Evolutionary conservation across 2,329 filamentous ascomycete genomes (phyloP).

Genomic region (Fonsecaea nubica): DNA sequence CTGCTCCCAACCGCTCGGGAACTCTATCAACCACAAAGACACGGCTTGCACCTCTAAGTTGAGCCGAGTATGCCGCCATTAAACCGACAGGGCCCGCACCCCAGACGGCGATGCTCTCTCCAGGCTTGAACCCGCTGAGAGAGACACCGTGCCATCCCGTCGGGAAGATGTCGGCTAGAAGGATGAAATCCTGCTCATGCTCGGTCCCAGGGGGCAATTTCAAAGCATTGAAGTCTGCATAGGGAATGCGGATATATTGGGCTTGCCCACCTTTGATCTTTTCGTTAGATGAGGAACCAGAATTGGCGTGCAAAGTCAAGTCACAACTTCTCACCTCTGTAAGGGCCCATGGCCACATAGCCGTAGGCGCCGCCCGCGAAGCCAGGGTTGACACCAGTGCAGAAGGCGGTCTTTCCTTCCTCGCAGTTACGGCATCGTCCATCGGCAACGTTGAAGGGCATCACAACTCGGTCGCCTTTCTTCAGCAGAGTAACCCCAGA

Average conservation of each 20-base stretch:
- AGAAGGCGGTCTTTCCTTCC: conserved; percentile 69
- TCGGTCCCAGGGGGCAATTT: conserved; percentile 66
- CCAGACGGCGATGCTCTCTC: conserved; percentile 67
- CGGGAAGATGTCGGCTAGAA: conserved; percentile 53
- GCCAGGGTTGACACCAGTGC: conserved; percentile 67
- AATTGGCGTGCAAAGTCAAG: not conserved
- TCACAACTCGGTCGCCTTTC: conserved; percentile 68
- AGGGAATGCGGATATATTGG: conserved; percentile 69
- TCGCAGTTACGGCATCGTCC: conserved; percentile 70
- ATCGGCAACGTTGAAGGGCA: conserved; percentile 71
- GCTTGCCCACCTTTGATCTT: conserved; percentile 62
- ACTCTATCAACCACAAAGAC: conserved; percentile 69
- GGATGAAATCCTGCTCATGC: conserved; percentile 66
- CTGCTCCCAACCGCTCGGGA: conserved; percentile 63
- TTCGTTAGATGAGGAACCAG: conserved; percentile 36
- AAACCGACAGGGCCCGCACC: conserved; percentile 69
- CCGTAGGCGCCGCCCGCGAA: conserved; percentile 67
- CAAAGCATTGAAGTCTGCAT: conserved; percentile 70
- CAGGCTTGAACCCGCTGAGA: conserved; percentile 49
- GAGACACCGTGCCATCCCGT: conserved; percentile 50
- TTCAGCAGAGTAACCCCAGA: conserved; percentile 66
- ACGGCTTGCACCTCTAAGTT: conserved; percentile 64
- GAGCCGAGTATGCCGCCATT: conserved; percentile 69
- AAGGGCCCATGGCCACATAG: conserved; percentile 67
- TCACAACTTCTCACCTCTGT: conserved; percentile 40